phyloP scores from a whole-genome alignment of 345 rosid genomes.

The Gossypium thurberi region DNA sequence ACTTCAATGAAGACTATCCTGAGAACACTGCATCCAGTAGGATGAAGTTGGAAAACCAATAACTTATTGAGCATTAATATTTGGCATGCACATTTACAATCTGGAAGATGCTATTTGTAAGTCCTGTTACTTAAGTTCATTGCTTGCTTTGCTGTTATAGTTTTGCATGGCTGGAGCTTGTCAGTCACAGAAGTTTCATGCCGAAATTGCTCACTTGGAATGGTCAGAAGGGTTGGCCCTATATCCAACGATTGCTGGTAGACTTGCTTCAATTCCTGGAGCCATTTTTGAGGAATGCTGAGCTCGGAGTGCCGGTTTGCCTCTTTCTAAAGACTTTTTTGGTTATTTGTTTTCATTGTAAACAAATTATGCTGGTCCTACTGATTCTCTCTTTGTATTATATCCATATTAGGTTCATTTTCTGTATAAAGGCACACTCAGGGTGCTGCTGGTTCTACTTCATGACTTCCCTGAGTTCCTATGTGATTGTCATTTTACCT shows the following conservation, averaged over 20 bases:
- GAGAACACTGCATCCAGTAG: not conserved
- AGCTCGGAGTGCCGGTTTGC: slow-evolving; percentile 71
- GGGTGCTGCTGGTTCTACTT: slow-evolving; percentile 88
- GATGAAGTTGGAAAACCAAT: not conserved
- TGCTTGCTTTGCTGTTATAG: slow-evolving; percentile 34
- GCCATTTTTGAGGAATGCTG: slow-evolving; percentile 93
- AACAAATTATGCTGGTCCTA: not conserved
- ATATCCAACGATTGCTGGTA: slow-evolving; percentile 77
- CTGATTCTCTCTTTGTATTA: not conserved
- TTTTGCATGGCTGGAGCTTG: slow-evolving; percentile 97
- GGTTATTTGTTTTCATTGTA: not conserved
- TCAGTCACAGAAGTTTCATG: slow-evolving; percentile 96
- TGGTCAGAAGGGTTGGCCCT: slow-evolving; percentile 94
- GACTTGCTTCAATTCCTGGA: slow-evolving; percentile 92
- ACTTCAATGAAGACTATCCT: not conserved
- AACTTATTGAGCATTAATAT: not conserved
- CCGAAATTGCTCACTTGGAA: slow-evolving; percentile 82
- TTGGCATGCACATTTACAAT: not conserved
- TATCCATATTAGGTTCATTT: slow-evolving; percentile 50
- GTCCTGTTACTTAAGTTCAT: not conserved
- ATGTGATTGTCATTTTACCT: slow-evolving; percentile 93
- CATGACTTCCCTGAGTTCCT: slow-evolving; percentile 98
- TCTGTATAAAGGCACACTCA: slow-evolving; percentile 85
- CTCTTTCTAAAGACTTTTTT: slow-evolving; percentile 12
- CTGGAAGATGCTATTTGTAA: not conserved